A percentile compares a stretch with the other conserved stretches of the same genome.
Evolutionary conservation across 2,329 filamentous ascomycete species (phyloP).

Genomic region (Alternaria triticimaculans): DNA sequence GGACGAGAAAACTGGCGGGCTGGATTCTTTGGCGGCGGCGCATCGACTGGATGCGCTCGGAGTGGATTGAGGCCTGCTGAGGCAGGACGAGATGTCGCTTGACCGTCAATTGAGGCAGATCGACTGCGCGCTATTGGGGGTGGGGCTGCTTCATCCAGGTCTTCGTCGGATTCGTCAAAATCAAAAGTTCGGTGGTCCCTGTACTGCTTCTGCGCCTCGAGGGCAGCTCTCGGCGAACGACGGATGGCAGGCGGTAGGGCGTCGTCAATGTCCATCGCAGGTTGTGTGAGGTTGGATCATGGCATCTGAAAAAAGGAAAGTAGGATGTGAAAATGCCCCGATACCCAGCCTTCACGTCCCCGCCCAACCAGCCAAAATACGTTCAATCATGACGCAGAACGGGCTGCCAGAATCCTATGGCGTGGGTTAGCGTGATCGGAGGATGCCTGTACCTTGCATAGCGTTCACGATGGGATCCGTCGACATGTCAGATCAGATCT

Average conservation of each 20-base stretch:
- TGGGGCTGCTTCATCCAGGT: conserved; percentile 25
- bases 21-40: conserved; percentile 9
- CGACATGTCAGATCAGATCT: not conserved
- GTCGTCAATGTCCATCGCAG: conserved; percentile 25
- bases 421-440: conserved; percentile 9
- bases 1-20: conserved; percentile 28
- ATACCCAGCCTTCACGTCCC: conserved; percentile 6
- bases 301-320: conserved; percentile 5
- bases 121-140: conserved; percentile 25
- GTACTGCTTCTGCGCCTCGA: conserved; percentile 21
- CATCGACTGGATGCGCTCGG: conserved; percentile 22
- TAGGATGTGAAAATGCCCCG: not conserved
- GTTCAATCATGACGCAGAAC: conserved; percentile 14
- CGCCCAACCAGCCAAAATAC: conserved; percentile 1
- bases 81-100: conserved; percentile 6
- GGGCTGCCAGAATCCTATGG: conserved; percentile 9
- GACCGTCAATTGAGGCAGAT: conserved; percentile 13
- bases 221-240: conserved; percentile 26
- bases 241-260: conserved; percentile 24
- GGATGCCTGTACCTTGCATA: conserved; percentile 15
- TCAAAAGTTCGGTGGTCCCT: conserved; percentile 14
- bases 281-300: conserved; percentile 9
- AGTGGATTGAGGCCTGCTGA: conserved; percentile 28
- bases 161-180: conserved; percentile 16
- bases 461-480: conserved; percentile 1